phyloP scores from a whole-genome alignment of 2,329 filamentous ascomycete genomes.

The Apiospora malaysiana region DNA sequence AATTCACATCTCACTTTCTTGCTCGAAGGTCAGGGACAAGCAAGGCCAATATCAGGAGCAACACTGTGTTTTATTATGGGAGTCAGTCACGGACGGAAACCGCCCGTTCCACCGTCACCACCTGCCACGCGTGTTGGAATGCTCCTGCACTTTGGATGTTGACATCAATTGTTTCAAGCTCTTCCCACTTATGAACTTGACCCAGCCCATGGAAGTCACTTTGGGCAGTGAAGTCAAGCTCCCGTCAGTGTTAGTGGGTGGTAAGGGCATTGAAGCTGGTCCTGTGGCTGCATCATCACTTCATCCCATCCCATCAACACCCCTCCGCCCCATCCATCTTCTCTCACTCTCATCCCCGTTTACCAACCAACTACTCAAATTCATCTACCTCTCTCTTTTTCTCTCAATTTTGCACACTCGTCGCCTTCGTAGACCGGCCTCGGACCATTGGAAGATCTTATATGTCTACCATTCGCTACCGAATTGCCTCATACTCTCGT shows the following conservation, averaged over 20 bases:
- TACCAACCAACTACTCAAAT: constrained; percentile 11
- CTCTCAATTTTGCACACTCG: constrained; percentile 26
- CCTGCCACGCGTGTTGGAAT: neutral
- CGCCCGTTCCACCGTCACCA: neutral
- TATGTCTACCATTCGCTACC: constrained; percentile 48
- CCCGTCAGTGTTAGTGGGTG: neutral
- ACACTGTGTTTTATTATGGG: neutral
- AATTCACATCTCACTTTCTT: neutral
- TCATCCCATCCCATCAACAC: neutral
- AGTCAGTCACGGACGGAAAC: neutral
- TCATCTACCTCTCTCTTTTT: constrained; percentile 2
- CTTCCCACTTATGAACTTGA: neutral
- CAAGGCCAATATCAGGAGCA: neutral
- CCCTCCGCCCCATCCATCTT: neutral
- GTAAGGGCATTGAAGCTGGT: neutral
- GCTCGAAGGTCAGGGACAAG: neutral
- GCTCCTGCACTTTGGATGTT: neutral
- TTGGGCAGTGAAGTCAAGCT: neutral
- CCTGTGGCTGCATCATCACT: neutral
- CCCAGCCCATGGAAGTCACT: neutral
- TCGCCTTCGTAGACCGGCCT: constrained; percentile 34
- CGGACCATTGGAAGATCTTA: constrained; percentile 36
- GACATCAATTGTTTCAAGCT: neutral
- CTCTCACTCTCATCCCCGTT: constrained; percentile 18
- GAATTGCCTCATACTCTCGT: constrained; percentile 32